Percentiles rank a stretch among this genome's conserved stretches.
phyloP scores from a whole-genome alignment of 2,329 filamentous ascomycete species.

The Monilinia fructicola region DNA sequence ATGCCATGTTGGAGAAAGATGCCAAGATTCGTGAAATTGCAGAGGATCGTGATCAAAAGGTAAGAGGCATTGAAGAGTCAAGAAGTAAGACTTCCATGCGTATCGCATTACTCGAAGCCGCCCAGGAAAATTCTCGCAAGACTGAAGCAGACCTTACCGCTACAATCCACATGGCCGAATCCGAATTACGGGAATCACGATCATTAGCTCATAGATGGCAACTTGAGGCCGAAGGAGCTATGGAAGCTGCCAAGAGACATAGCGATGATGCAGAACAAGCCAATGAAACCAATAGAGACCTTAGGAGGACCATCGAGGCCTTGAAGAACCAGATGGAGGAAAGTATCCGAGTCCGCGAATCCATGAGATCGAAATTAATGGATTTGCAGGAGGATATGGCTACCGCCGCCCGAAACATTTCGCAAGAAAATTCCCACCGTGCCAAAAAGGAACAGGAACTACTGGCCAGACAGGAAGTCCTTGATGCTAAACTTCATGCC shows the following conservation, averaged over 20 bases:
- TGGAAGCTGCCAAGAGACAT: slow-evolving; percentile 65
- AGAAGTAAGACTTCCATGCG: slow-evolving; percentile 58
- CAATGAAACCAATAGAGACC: slow-evolving; percentile 65
- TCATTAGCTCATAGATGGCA: slow-evolving; percentile 62
- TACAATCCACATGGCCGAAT: slow-evolving; percentile 54
- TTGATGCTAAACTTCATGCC: slow-evolving; percentile 73
- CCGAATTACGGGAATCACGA: slow-evolving; percentile 54
- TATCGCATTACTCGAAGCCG: slow-evolving; percentile 65
- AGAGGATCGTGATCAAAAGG: slow-evolving; percentile 67
- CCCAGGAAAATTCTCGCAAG: slow-evolving; percentile 59
- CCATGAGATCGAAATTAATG: slow-evolving; percentile 80
- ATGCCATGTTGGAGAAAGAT: slow-evolving; percentile 67
- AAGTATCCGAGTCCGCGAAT: slow-evolving; percentile 79
- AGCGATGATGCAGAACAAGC: slow-evolving; percentile 57
- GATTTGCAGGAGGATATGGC: slow-evolving; percentile 86
- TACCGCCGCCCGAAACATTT: slow-evolving; percentile 72
- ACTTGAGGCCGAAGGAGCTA: slow-evolving; percentile 58
- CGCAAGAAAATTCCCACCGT: slow-evolving; percentile 77
- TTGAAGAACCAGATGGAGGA: slow-evolving; percentile 80
- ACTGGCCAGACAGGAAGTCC: slow-evolving; percentile 74
- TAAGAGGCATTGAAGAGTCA: slow-evolving; percentile 59
- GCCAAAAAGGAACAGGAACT: slow-evolving; percentile 77
- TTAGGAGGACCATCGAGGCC: slow-evolving; percentile 71
- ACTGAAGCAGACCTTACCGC: slow-evolving; percentile 56
- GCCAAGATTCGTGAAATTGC: slow-evolving; percentile 64